phyloP scores from a whole-genome alignment of 2,329 filamentous ascomycete genomes.

The Fusarium proliferatum region DNA sequence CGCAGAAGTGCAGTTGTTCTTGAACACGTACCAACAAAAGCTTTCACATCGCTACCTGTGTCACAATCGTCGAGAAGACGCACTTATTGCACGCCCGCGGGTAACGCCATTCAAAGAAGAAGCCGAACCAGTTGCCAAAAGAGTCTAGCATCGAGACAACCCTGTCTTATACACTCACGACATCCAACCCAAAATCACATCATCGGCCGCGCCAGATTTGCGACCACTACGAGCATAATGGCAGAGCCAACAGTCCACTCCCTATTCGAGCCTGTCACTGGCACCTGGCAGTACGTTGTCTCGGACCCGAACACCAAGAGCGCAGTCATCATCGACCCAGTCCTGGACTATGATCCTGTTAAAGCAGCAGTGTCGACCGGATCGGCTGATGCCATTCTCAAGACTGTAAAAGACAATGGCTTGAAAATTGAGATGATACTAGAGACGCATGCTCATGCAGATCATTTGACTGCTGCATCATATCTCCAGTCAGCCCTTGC shows the following conservation, averaged over 20 bases:
- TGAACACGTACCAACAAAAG: background rate
- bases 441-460: slow-evolving; percentile 72
- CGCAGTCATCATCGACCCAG: slow-evolving; percentile 71
- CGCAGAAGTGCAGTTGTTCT: background rate
- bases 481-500: slow-evolving; percentile 64
- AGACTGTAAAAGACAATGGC: slow-evolving; percentile 53
- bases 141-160: background rate
- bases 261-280: slow-evolving; percentile 49
- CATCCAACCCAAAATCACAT: background rate
- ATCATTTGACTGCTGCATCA: slow-evolving; percentile 68
- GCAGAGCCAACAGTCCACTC: slow-evolving; percentile 28
- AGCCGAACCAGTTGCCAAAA: background rate
- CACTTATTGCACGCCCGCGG: accelerated
- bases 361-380: slow-evolving; percentile 57
- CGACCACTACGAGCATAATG: background rate
- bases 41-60: too few species aligned
- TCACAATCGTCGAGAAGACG: background rate
- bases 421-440: slow-evolving; percentile 65
- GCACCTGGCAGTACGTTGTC: slow-evolving; percentile 71
- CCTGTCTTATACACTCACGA: background rate
- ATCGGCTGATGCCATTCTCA: slow-evolving; percentile 64
- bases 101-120: background rate
- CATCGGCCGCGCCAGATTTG: background rate
- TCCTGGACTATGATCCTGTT: slow-evolving; percentile 65
- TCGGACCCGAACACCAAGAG: slow-evolving; percentile 60